Evolutionary conservation across 2,329 filamentous ascomycete species (phyloP), one percentile per base, ranked within the genome.

Genomic region (Karstenula rhodostoma): DNA sequence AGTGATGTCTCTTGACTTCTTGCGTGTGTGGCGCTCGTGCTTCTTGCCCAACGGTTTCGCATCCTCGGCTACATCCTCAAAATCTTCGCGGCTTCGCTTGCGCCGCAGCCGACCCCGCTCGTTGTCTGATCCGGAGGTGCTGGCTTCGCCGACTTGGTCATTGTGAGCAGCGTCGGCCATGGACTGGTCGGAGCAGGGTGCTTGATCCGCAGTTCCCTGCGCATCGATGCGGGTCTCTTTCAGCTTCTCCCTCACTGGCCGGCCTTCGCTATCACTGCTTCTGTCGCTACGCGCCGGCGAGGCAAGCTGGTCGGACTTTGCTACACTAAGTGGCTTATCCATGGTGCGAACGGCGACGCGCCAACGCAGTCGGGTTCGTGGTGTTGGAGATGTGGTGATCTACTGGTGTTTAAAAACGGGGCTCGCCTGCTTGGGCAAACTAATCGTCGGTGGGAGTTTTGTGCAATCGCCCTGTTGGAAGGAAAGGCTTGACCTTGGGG

Each of bases 221-320:
- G 80, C 77, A 42, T 83, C 83, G 58, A 89, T 87, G n/a, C 84
- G 82, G 3, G 87, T 87, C 68, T 88, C 84, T 74, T 87, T 84
- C 56, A 89, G 77, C 75, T 87, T 86, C 72, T 88, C 84, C 59
- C 87, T 80, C 40, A 88, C 84, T 9, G 85, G 85, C 61, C 82
- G 83, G 72, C 88, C 86, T 61, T 83, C 82, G 60, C 77, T 78
- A 44, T 83, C 81, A 58, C 75, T 75, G 65, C 74, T 76, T 60
- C 67, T 77, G 63, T 83, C 81, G 59, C 76, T 79, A 40, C 67
- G 72, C 40, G 74, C 67, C 29, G 74, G 74, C 2, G 75, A 75
- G 17, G 67, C 57, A 40, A 65, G 63, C 10, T 60, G 46, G 25
- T 61, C 62, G 19, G 66, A 57, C 32, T 67, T 65, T 43, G 65